Base-by-base conservation (phyloP, 352 stramenopile species). In the Globisporangium radiosum region DNA sequence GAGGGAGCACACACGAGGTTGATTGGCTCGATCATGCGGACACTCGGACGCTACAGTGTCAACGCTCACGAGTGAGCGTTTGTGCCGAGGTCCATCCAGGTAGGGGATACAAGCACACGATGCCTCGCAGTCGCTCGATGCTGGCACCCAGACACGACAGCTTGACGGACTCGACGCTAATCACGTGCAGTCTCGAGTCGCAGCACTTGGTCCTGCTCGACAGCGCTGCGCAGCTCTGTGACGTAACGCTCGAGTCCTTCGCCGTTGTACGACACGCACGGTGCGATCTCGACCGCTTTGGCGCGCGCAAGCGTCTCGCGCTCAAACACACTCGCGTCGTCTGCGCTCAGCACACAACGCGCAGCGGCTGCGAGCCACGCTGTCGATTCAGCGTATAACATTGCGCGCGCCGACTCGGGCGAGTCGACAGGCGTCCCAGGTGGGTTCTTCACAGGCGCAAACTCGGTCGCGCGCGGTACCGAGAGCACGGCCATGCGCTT, bases 401-500 rank as follows among this genome's bases (percentile, higher is more conserved):
- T 89, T 33, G 57, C 57, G n/a, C 85, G 74, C 0, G 89, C 90
- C 17, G 73, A 91, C 56, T 97, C 87, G 7, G 89, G 90, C 1
- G 91, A 97, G 68, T 97, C 91, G 1, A 71, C 71, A 5, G 69
- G 48, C 19, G 57, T 72, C 17, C 87, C 90, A 4, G 87, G 75
- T 7, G 88, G 78, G 68, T 98, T 97, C 62, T 98, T 98, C 1
- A 98, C 90, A 0, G 91, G 90, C 4, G 87, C 79, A 65, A 98
- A 98, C 68, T 99, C 95, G 6, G 95, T 88, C 37, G 90, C 82
- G 15, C 97, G 85, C 9, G 77, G 61, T 2, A 98, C 94, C 47
- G 98, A 94, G 13, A 98, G 80, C 42, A 99, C 83, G 0, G 89
- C 94, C 90, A 99, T 98, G 15, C 69, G 79, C 47, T 84, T 71